Base-by-base conservation (phyloP, 306 rosid species). In the Acacia melanoxylon region DNA sequence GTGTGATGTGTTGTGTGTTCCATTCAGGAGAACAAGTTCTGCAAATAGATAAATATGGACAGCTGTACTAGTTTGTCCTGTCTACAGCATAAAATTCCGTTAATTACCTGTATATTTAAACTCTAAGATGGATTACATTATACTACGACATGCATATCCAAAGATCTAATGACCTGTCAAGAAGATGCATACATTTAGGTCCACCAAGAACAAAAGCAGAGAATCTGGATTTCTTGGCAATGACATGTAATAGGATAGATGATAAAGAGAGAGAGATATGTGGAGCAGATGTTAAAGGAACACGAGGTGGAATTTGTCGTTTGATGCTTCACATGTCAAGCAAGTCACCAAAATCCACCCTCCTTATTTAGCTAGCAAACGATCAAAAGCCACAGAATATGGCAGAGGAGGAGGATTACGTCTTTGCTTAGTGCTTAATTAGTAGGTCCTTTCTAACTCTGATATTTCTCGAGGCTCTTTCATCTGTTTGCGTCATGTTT, bases 11-110 rank as follows among this genome's bases (percentile, higher is more conserved):
- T 51, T 51, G 58, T 17, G 62, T 54, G 24, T n/a, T 62, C 20
- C 68, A 27, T 27, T 62, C 9, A 27, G 40, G 68, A 25, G 40
- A 62, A 8, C 68, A 11, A 14, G 37, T 27, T 25, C 68, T 65
- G 74, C 72, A 73, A 76, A 44, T 84, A 12, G 19, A 62, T 25
- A 62, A 62, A 62, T 27, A 48, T 15, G 58, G 69, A 89, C 92
- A 87, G 88, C 87, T 82, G 82, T 84, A 17, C 79, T 72, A 71
- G 56, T 58, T 82, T 86, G 87, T 86, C 79, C 59, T 77, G 44
- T 86, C 49, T 61, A 42, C 65, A 6, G 1, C 63, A 61, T 31
- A 66, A 20, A 67, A 67, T 6, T 67, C 73, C 63, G 72, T 80
- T n/a, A n/a, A n/a, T n/a, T 52, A 8, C 48, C 25, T 22, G 24